A percentile compares a stretch with the other conserved stretches of the same genome.
These are phyloP conservation scores for Parathielavia appendiculata DNA, from an alignment of 495 filamentous ascomycete species.

Conservation along the genomic window DNA sequence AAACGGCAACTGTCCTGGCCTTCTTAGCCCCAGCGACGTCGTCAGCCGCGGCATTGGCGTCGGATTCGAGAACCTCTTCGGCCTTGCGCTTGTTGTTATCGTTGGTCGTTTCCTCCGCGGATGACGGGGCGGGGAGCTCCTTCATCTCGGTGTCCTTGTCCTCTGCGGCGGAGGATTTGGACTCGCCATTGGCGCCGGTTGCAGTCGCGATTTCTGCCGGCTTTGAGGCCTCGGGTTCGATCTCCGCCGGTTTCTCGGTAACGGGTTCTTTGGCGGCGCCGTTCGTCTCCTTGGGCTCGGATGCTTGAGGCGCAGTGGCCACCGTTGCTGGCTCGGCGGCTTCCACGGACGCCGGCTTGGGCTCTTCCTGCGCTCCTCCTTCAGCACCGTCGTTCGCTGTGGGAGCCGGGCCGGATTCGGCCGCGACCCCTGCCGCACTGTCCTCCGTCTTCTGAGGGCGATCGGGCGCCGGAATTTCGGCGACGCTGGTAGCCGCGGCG, in stretches of 20 bases:
- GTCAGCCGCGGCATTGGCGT: conserved; percentile 12
- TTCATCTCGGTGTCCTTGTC: conserved; percentile 26
- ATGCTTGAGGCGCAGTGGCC: neutral
- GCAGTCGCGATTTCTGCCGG: conserved; percentile 10
- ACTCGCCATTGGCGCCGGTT: conserved; percentile 10
- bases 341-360: conserved; percentile 6
- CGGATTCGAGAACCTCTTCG: conserved; percentile 18
- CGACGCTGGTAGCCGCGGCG: conserved; percentile 9
- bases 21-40: conserved; percentile 31
- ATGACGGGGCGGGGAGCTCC: conserved; percentile 15
- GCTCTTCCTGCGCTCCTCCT: neutral
- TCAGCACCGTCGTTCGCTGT: neutral
- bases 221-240: neutral
- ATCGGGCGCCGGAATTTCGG: conserved; percentile 11
- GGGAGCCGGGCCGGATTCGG: neutral
- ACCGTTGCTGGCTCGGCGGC: conserved; percentile 2
- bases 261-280: conserved; percentile 12
- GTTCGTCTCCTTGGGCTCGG: conserved; percentile 5
- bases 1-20: conserved; percentile 27
- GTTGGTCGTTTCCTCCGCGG: conserved; percentile 5
- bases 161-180: conserved; percentile 1
- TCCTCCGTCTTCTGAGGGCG: conserved; percentile 7
- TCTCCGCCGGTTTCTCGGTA: conserved; percentile 5
- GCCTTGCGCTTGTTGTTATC: conserved; percentile 18
- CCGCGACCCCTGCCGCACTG: neutral